Base-by-base conservation (phyloP, 2,329 filamentous ascomycete genomes). In the Helicocarpus griseus region DNA sequence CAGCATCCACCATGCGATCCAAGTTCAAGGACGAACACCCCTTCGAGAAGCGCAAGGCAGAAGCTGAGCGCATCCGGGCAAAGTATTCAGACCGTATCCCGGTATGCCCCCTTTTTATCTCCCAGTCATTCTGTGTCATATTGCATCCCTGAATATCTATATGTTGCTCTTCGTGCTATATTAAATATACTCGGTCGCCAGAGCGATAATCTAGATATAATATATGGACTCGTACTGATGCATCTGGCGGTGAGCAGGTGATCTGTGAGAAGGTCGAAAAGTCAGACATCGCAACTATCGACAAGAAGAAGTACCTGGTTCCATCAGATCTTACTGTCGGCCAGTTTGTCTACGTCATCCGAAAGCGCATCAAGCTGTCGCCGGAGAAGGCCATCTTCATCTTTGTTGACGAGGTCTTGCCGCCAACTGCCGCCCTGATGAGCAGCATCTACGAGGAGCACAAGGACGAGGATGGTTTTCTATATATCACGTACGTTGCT, bases 21-120 rank as follows among this genome's bases (percentile, higher is more conserved):
- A 97, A 97, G 83, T 98, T 98, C 76, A 98, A 98, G 89, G 93
- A 98, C 85, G 93, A 97, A 83, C 93, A 97, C 74, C 89, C 89
- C 65, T 97, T 97, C 72, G 93, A 97, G 86, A 98, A 98, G 88
- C 89, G 93, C 78, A 96, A 97, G 88, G 93, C 93, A 60, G 93
- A 98, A 78, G 93, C 93, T 70, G 93, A 98, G 80, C 90, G 93
- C 73, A 96, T 96, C 72, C 89, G 93, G 62, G 90, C 96, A 79
- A 98, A 98, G 77, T 98, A 98, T 72, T 84, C 89, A 62, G 93
- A 98, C 73, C 89, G 93, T 65, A 98, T 98, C 75, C 93, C 93
- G 48, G 93, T 96, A 83, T 71, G 89, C 83, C 9, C 46, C 26
- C 39, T 36, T 51, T 52, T 21, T 5, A 45, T 49, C 22, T 19